Percentiles rank a stretch among this genome's conserved stretches.
phyloP scores from a whole-genome alignment of 2,329 filamentous ascomycete genomes.

The Apiospora sp. region DNA sequence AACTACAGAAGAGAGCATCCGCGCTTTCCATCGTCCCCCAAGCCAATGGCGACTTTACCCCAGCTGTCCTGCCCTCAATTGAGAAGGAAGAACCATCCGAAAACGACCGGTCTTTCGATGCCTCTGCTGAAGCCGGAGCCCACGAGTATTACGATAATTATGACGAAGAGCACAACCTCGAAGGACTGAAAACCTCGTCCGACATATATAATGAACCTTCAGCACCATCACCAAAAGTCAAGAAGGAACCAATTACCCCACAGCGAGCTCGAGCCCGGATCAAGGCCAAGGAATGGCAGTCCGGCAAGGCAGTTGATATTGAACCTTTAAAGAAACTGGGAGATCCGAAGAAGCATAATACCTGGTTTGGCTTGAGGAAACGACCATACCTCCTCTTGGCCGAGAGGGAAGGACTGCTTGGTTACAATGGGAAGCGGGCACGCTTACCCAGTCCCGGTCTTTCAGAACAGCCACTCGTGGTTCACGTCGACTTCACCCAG shows the following conservation, averaged over 20 bases:
- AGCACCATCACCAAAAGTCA: neutral
- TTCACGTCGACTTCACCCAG: constrained; percentile 42
- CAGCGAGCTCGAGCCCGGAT: constrained; percentile 35
- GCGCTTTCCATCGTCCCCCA: neutral
- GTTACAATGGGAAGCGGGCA: constrained; percentile 27
- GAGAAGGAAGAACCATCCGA: constrained; percentile 13
- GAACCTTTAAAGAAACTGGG: neutral
- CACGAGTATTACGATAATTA: constrained; percentile 26
- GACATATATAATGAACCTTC: neutral
- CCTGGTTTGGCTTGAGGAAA: constrained; percentile 33
- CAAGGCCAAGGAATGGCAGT: constrained; percentile 41
- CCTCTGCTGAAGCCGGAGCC: constrained; percentile 26
- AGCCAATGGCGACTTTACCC: neutral
- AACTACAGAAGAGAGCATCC: neutral
- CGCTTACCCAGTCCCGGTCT: constrained; percentile 28
- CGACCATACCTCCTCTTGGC: constrained; percentile 38
- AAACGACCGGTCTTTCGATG: constrained; percentile 5
- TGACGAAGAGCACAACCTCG: neutral
- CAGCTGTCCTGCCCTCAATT: constrained; percentile 1
- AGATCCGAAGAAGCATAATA: constrained; percentile 22
- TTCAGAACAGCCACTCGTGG: constrained; percentile 28
- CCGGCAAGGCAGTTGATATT: constrained; percentile 33
- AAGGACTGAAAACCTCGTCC: neutral
- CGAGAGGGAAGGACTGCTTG: constrained; percentile 33
- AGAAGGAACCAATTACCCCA: constrained; percentile 27